These are phyloP conservation scores for Leccinellum luteum DNA, from an alignment of 768 basidiomycete genomes.

Conservation along the genomic window DNA sequence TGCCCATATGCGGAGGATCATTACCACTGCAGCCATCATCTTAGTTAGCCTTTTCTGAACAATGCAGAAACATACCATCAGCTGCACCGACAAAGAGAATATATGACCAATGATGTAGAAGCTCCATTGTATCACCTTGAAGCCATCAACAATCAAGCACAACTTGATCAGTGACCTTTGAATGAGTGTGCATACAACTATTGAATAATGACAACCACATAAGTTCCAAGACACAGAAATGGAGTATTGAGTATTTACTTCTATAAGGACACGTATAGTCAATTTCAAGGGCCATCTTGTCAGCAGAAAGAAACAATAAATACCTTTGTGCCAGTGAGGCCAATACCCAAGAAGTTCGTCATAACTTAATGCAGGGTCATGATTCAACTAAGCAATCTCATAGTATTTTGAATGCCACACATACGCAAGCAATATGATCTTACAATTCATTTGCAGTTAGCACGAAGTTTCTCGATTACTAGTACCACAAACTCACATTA, in stretches of 20 bases:
- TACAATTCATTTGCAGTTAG: not conserved
- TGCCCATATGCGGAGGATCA: not conserved
- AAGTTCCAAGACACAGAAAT: not conserved
- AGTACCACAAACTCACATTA: not conserved
- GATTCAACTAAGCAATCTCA: not conserved
- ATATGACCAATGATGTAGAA: not conserved
- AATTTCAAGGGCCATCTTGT: not conserved
- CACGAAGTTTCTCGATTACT: too few relatives aligned
- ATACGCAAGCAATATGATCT: not conserved
- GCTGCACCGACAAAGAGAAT: not conserved
- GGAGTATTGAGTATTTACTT: not conserved
- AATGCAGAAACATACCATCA: not conserved
- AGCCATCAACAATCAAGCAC: not conserved
- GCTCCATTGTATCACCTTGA: not conserved
- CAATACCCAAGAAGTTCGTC: not conserved
- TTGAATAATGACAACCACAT: not conserved
- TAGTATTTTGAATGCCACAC: not conserved
- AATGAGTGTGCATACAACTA: not conserved
- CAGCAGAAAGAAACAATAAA: not conserved
- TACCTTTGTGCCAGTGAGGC: not conserved
- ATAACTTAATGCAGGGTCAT: not conserved
- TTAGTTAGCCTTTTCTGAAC: too few relatives aligned
- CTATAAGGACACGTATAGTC: not conserved
- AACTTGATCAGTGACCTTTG: not conserved
- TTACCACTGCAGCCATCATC: not conserved